A percentile compares a stretch with the other conserved stretches of the same genome.
These are phyloP conservation scores for Lagerstroemia fauriei DNA, from an alignment of 441 rosid species.

Conservation along the genomic window DNA sequence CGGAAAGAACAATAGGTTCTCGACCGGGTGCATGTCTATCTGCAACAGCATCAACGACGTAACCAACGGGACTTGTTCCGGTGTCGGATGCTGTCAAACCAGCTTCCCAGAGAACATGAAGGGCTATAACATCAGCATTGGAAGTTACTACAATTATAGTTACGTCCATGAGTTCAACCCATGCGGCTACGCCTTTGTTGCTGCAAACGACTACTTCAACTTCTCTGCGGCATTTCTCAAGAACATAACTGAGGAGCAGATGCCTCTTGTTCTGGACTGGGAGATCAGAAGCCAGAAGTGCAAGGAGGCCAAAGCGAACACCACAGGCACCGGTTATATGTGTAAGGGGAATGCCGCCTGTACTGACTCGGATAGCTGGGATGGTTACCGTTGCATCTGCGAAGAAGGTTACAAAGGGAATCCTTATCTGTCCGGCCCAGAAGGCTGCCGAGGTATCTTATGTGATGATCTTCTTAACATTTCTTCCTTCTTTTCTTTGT, in stretches of 20 bases:
- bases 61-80: neutral
- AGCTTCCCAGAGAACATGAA: neutral
- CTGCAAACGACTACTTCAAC: neutral
- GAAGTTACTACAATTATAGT: rapidly evolving
- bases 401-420: conserved; percentile 18
- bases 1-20: neutral
- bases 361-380: conserved; percentile 3
- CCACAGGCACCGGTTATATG: conserved; percentile 16
- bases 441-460: no score
- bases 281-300: conserved; percentile 17
- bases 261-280: conserved; percentile 34
- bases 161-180: neutral
- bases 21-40: neutral
- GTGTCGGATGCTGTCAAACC: neutral
- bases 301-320: neutral
- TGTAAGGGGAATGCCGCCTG: conserved; percentile 28
- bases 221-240: neutral
- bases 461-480: no score
- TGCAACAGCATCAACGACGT: neutral
- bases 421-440: no score
- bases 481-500: no score
- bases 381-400: conserved; percentile 33
- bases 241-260: neutral
- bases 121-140: rapidly evolving
- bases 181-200: conserved; percentile 9